Base-by-base conservation (phyloP, 768 basidiomycete genomes). In the Mycena rosella region DNA sequence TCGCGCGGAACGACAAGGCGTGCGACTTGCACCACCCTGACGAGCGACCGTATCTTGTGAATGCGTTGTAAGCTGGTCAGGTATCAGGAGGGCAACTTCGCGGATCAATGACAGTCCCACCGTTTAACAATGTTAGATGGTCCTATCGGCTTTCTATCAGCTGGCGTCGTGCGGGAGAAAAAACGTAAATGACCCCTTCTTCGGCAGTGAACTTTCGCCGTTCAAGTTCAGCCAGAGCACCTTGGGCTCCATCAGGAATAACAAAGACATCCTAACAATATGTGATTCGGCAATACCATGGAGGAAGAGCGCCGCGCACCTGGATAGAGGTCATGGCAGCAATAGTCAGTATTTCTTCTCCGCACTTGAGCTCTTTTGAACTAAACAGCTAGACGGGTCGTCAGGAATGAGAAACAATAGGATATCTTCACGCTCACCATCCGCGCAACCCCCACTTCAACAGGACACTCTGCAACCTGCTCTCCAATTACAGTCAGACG, bases 161-260 rank as follows among this genome's bases (percentile, higher is more conserved):
- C 48, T 26, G 8, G 14, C 11, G 49, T 26, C 58, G 57, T 53
- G 34, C 61, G 38, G 32, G n/a, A 13, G 36, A 47, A 32, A 53
- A 38, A 17, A 54, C 20, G 22, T 60, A n/a, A 81, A 87, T 74
- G 67, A 96, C 96, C 74, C 98, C 98, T 87, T 99, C 98, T 79
- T 99, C 96, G 0, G 96, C 96, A 0, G 96, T 99, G 74, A 99
- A 99, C 77, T 99, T 99, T 63, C 98, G 83, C 56, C 96, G 85
- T 78, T 99, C 96, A 17, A 99, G 82, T 78, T 99, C 97, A 5
- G 93, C 96, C 34, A 95, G 77, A 1, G 95, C 95, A 15, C 95
- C 95, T 7, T 88, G 86, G 10, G 92, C 89, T 7, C 96, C 96
- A 3, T 96, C 94, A 5, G 93, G 91, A 61, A 94, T 94, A 27